Evolutionary conservation across 352 stramenopile genomes (phyloP), one percentile per base, ranked within the genome.

Genomic region (Paralagenidium karlingii): DNA sequence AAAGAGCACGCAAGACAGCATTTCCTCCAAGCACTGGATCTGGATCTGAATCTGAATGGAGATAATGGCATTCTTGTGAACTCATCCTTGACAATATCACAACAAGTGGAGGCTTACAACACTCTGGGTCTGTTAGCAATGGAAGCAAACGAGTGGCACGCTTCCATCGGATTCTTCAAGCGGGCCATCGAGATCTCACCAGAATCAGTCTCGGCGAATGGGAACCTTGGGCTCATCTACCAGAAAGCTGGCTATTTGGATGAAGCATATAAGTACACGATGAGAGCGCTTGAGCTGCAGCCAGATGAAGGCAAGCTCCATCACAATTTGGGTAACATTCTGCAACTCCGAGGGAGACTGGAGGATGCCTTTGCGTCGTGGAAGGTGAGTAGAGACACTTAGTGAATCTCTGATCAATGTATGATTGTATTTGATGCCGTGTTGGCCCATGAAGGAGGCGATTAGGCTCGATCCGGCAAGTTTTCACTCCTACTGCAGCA

Each of bases 311-410:
- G 36, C 6, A 31, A 34, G 2, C 19, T 68, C 24, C 29, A 58
- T 7, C 53, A 63, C 40, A 68, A 68, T 34, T 45, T 49, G 26
- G 58, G 50, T 0, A 22, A 49, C 6, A 51, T 54, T 20, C 37
- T 55, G 2, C 34, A 53, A 11, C 20, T 28, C 0, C 25, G 47
- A 0, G 44, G 27, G 5, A 19, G 41, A 5, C 16, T 49, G 5
- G 22, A 30, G 2, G 29, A 48, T 21, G 40, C 58, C 3, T 11
- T 49, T 20, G 29, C 11, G 3, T 53, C 43, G 21, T 61, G 43
- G 47, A 3, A 49, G n/a, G n/a, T n/a, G n/a, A n/a, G n/a, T n/a
- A n/a, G n/a, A n/a, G n/a, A n/a, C n/a, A n/a, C n/a, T n/a, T n/a
- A n/a, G n/a, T n/a, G n/a, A n/a, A n/a, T n/a, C n/a, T n/a, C n/a